phyloP scores from a whole-genome alignment of 2,329 filamentous ascomycete species.

The Exophiala phaeomuriformis region DNA sequence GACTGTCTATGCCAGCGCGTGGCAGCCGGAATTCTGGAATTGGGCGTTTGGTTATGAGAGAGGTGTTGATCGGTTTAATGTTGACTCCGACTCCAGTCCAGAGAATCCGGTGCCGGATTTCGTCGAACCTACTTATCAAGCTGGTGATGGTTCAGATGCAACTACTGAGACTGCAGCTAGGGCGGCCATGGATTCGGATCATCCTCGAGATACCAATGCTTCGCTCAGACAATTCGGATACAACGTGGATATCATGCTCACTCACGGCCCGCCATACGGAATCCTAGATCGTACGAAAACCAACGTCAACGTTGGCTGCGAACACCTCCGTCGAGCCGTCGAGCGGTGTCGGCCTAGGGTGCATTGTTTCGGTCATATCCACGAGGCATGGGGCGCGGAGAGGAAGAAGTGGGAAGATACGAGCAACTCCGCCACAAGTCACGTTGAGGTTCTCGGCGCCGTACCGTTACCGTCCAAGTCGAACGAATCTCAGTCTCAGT shows the following conservation, averaged over 20 bases:
- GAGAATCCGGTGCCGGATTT: slow-evolving; percentile 39
- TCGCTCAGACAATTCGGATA: slow-evolving; percentile 25
- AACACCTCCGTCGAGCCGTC: slow-evolving; percentile 47
- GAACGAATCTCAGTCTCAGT: slow-evolving; percentile 2
- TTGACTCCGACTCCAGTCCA: slow-evolving; percentile 22
- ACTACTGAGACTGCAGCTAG: no score
- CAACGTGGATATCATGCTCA: slow-evolving; percentile 51
- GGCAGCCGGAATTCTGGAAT: slow-evolving; percentile 49
- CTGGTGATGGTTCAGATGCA: not conserved
- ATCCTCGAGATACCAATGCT: no score
- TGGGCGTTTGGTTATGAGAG: slow-evolving; percentile 52
- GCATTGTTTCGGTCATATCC: slow-evolving; percentile 47
- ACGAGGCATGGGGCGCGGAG: slow-evolving; percentile 27
- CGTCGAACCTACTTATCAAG: not conserved
- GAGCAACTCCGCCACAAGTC: not conserved
- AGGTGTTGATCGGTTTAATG: slow-evolving; percentile 48
- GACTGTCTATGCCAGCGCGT: slow-evolving; percentile 49
- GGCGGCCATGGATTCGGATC: no score
- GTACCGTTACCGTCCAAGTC: not conserved
- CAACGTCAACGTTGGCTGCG: slow-evolving; percentile 46
- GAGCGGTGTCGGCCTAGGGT: slow-evolving; percentile 46
- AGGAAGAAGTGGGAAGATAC: slow-evolving; percentile 14
- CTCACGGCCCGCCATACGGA: slow-evolving; percentile 52
- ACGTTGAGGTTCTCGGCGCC: not conserved
- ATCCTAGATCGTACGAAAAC: slow-evolving; percentile 42